Conservation (phyloP, 202 grass and related monocot species). For the Eragrostis tef region DNA sequence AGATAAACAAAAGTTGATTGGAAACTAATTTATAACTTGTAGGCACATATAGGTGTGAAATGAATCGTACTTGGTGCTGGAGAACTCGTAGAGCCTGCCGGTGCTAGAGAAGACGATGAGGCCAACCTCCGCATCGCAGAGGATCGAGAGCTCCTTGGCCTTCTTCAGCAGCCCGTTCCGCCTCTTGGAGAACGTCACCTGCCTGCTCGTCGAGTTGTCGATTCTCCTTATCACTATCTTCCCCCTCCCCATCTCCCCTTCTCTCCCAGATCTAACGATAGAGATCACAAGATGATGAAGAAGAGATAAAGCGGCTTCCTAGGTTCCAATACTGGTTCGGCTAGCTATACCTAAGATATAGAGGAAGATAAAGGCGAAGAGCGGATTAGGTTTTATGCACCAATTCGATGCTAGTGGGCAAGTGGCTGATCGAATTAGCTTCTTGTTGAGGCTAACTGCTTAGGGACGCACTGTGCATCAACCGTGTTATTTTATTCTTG, state of each 20-base stretch:
- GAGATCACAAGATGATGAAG: constrained; percentile 10
- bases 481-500: constrained; percentile 23
- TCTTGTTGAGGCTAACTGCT: constrained; percentile 25
- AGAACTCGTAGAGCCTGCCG: constrained; percentile 59
- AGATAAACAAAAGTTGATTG: background rate
- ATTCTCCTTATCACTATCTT: constrained; percentile 65
- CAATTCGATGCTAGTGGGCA: constrained; percentile 47
- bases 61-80: constrained; percentile 53
- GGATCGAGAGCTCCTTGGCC: constrained; percentile 64
- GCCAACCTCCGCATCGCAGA: constrained; percentile 62
- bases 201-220: constrained; percentile 65
- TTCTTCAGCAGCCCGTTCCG: constrained; percentile 62
- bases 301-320: background rate
- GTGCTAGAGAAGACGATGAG: constrained; percentile 65
- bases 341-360: constrained; percentile 36
- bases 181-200: constrained; percentile 68
- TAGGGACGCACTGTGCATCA: background rate
- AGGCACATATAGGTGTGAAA: background rate
- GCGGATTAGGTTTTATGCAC: constrained; percentile 56
- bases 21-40: background rate
- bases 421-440: constrained; percentile 44
- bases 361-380: constrained; percentile 32
- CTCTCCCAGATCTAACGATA: constrained; percentile 34
- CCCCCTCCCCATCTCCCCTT: constrained; percentile 53
- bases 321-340: constrained; percentile 29